Evolutionary conservation across 2,329 filamentous ascomycete species (phyloP), one percentile per base, ranked within the genome.

Genomic region (Penicillium fuscoglaucum): DNA sequence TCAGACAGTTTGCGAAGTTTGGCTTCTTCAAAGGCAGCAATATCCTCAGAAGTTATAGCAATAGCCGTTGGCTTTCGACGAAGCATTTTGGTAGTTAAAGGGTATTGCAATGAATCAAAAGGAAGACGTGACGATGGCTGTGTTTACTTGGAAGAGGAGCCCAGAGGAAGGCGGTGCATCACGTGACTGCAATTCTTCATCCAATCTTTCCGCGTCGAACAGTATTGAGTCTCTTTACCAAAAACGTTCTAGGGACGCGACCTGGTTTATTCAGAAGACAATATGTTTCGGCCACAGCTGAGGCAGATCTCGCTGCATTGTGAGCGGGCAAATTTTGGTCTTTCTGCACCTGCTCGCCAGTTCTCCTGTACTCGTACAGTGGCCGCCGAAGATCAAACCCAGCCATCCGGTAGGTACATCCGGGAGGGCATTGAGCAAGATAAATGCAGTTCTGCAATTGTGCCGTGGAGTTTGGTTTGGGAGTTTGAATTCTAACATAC

Each of bases 41-140:
- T 68, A 61, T 82, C 80, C 69, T 81, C 80, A 4, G 75, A 70
- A 0, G 80, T 81, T 24, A 82, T 72, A 44, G 79, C 76, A 45
- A 82, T 78, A n/a, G 78, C 77, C 24, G 80, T 82, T 29, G 80
- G 80, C 62, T 80, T 80, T 60, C 80, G 78, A 61, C 80, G 80
- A 57, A 82, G 78, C 80, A 82, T 82, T 12, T 47, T 72, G 50
- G 17, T 9, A 8, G 41, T 35, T 12, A 15, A 12, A 35, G 33
- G 10, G 9, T 35, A 43, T 44, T 17, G 24, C n/a, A 28, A 43
- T 53, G 13, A 10, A 35, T 17, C 17, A 21, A 26, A 35, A 35
- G 45, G 29, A 35, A 26, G 21, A 48, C 15, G 12, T 26, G 31
- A 26, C 29, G 6, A 47, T 33, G 29, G 26, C 28, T 33, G 31